Evolutionary conservation across 2,329 filamentous ascomycete species (phyloP).

Genomic region (Hymenoscyphus albidus): DNA sequence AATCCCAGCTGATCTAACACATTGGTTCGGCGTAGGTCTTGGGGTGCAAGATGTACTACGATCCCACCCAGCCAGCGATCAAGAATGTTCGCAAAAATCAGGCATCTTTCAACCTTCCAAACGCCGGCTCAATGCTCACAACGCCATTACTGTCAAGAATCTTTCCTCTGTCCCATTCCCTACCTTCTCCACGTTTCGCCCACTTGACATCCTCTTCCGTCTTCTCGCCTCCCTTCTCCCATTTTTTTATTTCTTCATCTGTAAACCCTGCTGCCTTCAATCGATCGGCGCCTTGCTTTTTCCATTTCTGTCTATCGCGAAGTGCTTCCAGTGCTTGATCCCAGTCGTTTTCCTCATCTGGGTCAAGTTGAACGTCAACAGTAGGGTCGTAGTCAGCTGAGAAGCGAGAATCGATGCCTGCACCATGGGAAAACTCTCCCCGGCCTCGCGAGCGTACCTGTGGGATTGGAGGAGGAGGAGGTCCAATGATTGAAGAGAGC

Average conservation of each 20-base stretch:
- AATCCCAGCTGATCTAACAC: not conserved
- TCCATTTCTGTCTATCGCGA: conserved; percentile 75
- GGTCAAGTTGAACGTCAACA: conserved; percentile 52
- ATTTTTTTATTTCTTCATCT: conserved; percentile 68
- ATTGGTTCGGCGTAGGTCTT: not conserved
- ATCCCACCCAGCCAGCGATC: not conserved
- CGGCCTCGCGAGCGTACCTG: conserved; percentile 59
- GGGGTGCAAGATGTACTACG: not conserved
- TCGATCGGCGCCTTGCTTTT: conserved; percentile 69
- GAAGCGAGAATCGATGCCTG: conserved; percentile 78
- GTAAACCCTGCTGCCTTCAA: conserved; percentile 75
- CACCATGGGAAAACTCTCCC: conserved; percentile 57
- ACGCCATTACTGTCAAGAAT: conserved; percentile 52
- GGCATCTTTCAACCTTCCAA: conserved; percentile 29
- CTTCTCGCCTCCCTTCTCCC: conserved; percentile 60
- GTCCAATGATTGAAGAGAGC: conserved; percentile 72
- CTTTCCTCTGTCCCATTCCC: conserved; percentile 67
- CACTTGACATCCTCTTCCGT: conserved; percentile 67
- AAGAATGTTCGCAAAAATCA: not conserved
- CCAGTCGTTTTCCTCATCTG: conserved; percentile 63
- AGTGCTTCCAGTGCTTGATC: conserved; percentile 74
- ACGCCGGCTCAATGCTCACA: conserved; percentile 35
- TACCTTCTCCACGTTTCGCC: conserved; percentile 48
- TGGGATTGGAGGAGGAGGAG: conserved; percentile 47
- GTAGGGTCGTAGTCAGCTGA: conserved; percentile 58